Evolutionary conservation across 148 eudicot genomes (phyloP).

Genomic region (Chenopodium quinoa): DNA sequence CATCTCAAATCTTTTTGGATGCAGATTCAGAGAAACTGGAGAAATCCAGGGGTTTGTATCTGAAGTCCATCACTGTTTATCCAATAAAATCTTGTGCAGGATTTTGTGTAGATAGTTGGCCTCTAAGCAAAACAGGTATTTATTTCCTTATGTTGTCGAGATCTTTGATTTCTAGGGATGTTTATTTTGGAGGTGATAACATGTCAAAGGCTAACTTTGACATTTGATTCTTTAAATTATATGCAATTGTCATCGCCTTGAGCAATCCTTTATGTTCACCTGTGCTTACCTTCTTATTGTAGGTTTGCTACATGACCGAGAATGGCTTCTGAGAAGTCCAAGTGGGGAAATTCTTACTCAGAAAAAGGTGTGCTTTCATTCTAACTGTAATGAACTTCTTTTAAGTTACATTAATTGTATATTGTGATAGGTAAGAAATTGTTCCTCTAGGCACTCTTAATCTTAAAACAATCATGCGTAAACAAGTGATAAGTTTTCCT

Average conservation of each 20-base stretch:
- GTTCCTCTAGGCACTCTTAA: not conserved
- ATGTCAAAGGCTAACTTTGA: not conserved
- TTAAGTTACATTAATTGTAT: not conserved
- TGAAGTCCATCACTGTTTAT: slow-evolving; percentile 67
- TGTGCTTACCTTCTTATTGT: slow-evolving; percentile 22
- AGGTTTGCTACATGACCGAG: slow-evolving; percentile 90
- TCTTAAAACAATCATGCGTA: not conserved
- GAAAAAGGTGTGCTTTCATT: slow-evolving; percentile 58
- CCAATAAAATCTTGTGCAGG: slow-evolving; percentile 96
- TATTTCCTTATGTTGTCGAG: slow-evolving; percentile 9
- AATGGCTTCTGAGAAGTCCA: slow-evolving; percentile 83
- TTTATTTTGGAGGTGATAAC: not conserved
- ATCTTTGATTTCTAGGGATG: not conserved
- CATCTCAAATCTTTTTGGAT: slow-evolving; percentile 10
- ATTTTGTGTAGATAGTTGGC: slow-evolving; percentile 79
- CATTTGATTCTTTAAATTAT: not conserved
- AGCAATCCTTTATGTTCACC: not conserved
- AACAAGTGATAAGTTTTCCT: not conserved
- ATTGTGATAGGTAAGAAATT: not conserved
- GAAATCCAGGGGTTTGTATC: slow-evolving; percentile 29
- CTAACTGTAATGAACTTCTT: not conserved
- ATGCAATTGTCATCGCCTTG: not conserved
- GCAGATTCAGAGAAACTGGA: slow-evolving; percentile 38
- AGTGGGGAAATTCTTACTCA: slow-evolving; percentile 92
- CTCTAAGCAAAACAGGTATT: slow-evolving; percentile 72